A percentile compares a stretch with the other conserved stretches of the same genome.
Conservation (phyloP, 805 yeast genomes). For the Debaryomyces tyrocola region DNA sequence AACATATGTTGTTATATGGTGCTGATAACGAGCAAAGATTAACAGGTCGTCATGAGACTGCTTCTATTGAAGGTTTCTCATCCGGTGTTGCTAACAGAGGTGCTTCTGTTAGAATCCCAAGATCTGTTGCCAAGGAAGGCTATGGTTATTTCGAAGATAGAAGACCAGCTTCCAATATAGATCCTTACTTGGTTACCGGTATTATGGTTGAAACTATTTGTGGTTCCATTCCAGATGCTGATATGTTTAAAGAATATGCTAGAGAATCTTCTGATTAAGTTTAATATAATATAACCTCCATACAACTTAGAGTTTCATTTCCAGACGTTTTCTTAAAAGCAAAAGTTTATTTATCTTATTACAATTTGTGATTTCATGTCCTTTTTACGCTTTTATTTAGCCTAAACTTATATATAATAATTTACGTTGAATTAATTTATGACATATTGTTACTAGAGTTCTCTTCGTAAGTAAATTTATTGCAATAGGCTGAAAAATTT, state of each 20-base stretch:
- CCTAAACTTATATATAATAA: background rate
- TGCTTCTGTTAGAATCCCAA: constrained; percentile 97
- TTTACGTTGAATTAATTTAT: background rate
- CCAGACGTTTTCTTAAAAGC: background rate
- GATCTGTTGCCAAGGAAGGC: constrained; percentile 97
- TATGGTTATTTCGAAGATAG: constrained; percentile 99
- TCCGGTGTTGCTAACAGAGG: constrained; percentile 99
- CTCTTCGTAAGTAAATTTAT: too few species aligned
- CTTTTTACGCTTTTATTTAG: constrained; percentile 1
- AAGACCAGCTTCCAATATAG: constrained; percentile 99
- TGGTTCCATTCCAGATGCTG: constrained; percentile 93
- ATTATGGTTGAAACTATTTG: constrained; percentile 95
- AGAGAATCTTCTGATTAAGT: constrained; percentile 54
- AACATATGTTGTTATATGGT: constrained; percentile 94
- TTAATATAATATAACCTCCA: background rate
- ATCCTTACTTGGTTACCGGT: constrained; percentile 98
- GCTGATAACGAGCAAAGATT: constrained; percentile 92
- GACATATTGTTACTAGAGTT: too few species aligned
- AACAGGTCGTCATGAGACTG: constrained; percentile 99
- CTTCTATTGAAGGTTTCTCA: constrained; percentile 85
- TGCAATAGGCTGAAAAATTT: background rate
- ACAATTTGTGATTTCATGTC: background rate
- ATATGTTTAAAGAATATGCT: constrained; percentile 86
- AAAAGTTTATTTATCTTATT: background rate
- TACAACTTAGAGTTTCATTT: constrained; percentile 1